Conservation (phyloP, 345 rosid genomes). For the Camelina hispida region DNA sequence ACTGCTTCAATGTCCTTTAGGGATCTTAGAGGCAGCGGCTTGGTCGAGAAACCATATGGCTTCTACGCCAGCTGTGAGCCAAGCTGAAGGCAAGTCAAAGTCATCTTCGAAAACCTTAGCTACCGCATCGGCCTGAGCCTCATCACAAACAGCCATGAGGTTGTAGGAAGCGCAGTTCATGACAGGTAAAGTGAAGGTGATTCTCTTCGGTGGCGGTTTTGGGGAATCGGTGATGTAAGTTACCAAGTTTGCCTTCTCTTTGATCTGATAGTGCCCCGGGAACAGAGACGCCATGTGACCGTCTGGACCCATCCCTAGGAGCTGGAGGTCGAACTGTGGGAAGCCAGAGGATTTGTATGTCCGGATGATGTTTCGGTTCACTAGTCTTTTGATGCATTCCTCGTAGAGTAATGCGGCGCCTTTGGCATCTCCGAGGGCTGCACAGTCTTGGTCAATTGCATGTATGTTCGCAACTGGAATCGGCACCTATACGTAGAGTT, state of each 20-base stretch:
- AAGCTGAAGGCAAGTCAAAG: conserved; percentile 53
- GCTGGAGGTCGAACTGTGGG: conserved; percentile 83
- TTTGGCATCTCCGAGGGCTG: conserved; percentile 75
- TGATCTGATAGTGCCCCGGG: conserved; percentile 66
- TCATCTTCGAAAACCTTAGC: conserved; percentile 53
- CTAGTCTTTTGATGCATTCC: conserved; percentile 59
- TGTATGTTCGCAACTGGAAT: conserved; percentile 60
- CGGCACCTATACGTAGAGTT: conserved; percentile 51
- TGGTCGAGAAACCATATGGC: conserved; percentile 76
- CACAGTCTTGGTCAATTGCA: conserved; percentile 68
- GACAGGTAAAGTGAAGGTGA: conserved; percentile 82
- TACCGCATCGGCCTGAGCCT: conserved; percentile 63
- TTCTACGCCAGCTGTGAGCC: conserved; percentile 72
- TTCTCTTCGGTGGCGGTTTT: conserved; percentile 79
- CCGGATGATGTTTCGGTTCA: conserved; percentile 45
- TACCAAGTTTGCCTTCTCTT: conserved; percentile 69
- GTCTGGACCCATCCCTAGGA: conserved; percentile 89
- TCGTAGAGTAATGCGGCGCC: conserved; percentile 53
- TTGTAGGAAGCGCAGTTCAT: conserved; percentile 73
- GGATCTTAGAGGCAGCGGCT: conserved; percentile 63
- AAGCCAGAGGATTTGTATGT: conserved; percentile 51
- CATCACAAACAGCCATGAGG: conserved; percentile 69
- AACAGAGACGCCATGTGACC: conserved; percentile 89
- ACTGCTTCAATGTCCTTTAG: background rate
- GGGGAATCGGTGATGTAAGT: conserved; percentile 74